These are phyloP conservation scores for Diversispora epigaea DNA, from an alignment of 192 early-diverging fungal species.

Conservation along the genomic window DNA sequence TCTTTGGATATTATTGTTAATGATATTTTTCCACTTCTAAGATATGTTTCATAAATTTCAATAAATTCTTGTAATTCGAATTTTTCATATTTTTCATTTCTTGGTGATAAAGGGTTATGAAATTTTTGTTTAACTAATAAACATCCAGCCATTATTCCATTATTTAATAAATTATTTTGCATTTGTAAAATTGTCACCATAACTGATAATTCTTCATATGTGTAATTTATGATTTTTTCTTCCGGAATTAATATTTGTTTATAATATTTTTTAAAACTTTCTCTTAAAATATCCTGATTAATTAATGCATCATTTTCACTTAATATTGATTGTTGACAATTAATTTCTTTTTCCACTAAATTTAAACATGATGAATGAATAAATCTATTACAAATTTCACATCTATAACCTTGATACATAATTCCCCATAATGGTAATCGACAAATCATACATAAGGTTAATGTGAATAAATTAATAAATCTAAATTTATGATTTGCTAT, in stretches of 20 bases:
- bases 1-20: constrained; percentile 34
- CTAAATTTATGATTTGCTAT: constrained; percentile 50
- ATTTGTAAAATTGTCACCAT: constrained; percentile 38
- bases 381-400: constrained; percentile 50
- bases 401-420: constrained; percentile 55
- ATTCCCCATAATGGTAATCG: constrained; percentile 56
- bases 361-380: constrained; percentile 46
- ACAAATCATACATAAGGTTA: constrained; percentile 52
- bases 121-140: constrained; percentile 33
- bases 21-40: constrained; percentile 21
- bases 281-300: constrained; percentile 33
- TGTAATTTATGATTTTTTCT: constrained; percentile 28
- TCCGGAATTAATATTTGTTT: constrained; percentile 31
- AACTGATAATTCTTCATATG: constrained; percentile 39
- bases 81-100: constrained; percentile 33
- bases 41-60: constrained; percentile 32
- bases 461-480: constrained; percentile 54
- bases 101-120: constrained; percentile 25
- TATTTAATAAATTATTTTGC: constrained; percentile 42
- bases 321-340: constrained; percentile 21
- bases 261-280: constrained; percentile 41
- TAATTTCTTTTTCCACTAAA: background rate
- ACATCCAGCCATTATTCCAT: constrained; percentile 41
- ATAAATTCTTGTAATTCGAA: constrained; percentile 33
- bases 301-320: constrained; percentile 42